Conservation (phyloP, 2,329 filamentous ascomycete species). For the Monilinia aucupariae region DNA sequence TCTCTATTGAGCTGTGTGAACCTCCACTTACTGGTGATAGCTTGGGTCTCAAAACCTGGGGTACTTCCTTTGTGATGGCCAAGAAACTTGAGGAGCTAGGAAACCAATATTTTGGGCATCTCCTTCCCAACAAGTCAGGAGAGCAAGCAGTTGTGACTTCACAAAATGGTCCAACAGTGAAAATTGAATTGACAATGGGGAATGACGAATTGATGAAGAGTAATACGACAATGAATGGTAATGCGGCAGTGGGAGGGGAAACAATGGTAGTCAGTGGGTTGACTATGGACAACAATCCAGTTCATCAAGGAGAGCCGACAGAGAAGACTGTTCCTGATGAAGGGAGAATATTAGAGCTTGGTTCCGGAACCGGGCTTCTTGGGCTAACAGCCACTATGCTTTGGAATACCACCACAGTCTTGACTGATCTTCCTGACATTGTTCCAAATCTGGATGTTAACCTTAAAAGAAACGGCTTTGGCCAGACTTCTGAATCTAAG, state of each 20-base stretch:
- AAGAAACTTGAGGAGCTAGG: conserved; percentile 54
- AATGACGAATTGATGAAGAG: background rate
- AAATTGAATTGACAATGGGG: background rate
- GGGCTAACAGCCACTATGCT: conserved; percentile 77
- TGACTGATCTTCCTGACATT: conserved; percentile 84
- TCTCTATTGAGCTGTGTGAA: conserved; percentile 72
- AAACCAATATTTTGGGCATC: conserved; percentile 27
- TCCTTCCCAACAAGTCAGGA: conserved; percentile 35
- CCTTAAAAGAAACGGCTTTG: conserved; percentile 52
- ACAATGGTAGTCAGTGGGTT: background rate
- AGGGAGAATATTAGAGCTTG: conserved; percentile 63
- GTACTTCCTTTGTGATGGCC: conserved; percentile 79
- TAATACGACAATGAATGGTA: background rate
- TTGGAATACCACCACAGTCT: conserved; percentile 58
- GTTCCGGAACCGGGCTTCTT: conserved; percentile 85
- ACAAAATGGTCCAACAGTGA: background rate
- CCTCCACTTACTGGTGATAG: conserved; percentile 84
- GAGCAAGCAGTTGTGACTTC: background rate
- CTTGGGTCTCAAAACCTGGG: conserved; percentile 93
- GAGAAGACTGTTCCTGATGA: background rate
- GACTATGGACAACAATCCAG: background rate
- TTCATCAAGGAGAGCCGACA: background rate
- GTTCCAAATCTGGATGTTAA: conserved; percentile 76
- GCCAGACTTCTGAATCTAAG: conserved; percentile 51
- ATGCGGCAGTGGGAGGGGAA: background rate